Conservation (phyloP, 768 basidiomycete genomes). For the Mycena kentingensis region DNA sequence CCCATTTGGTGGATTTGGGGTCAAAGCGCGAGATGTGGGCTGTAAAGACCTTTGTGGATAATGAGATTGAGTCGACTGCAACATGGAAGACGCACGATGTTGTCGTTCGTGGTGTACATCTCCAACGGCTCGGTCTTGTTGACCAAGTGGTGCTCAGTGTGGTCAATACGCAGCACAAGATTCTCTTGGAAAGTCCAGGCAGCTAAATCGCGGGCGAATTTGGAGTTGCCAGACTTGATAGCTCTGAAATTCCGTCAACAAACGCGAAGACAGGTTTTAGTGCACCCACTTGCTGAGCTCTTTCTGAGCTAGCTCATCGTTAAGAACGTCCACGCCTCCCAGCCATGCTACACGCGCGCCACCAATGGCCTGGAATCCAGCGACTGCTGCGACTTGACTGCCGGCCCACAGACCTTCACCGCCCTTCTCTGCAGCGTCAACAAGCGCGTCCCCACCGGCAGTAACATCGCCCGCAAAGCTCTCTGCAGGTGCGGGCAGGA, state of each 20-base stretch:
- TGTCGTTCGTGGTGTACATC: conserved; percentile 83
- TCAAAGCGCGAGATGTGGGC: conserved; percentile 73
- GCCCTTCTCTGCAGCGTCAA: conserved; percentile 71
- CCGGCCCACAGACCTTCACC: conserved; percentile 88
- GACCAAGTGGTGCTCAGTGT: conserved; percentile 69
- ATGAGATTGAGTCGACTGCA: background rate
- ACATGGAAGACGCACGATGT: conserved; percentile 56
- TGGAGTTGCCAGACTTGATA: conserved; percentile 69
- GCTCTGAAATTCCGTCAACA: conserved; percentile 36
- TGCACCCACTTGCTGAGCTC: conserved; percentile 57
- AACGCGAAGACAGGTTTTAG: background rate
- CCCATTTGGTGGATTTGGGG: conserved; percentile 59
- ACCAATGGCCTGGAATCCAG: conserved; percentile 83
- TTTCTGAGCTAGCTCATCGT: conserved; percentile 71
- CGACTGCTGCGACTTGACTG: conserved; percentile 71
- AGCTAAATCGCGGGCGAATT: conserved; percentile 72
- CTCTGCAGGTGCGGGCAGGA: conserved; percentile 75
- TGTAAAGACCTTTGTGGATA: conserved; percentile 63
- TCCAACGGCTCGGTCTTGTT: conserved; percentile 64
- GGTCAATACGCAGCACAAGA: conserved; percentile 77
- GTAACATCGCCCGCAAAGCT: conserved; percentile 75
- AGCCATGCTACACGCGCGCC: conserved; percentile 80
- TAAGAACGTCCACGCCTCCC: conserved; percentile 80
- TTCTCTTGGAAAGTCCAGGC: conserved; percentile 93
- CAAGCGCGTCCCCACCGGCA: conserved; percentile 60